These are phyloP conservation scores for Thalassiosira livingstoniorum DNA, from an alignment of 352 stramenopile genomes.

Conservation along the genomic window DNA sequence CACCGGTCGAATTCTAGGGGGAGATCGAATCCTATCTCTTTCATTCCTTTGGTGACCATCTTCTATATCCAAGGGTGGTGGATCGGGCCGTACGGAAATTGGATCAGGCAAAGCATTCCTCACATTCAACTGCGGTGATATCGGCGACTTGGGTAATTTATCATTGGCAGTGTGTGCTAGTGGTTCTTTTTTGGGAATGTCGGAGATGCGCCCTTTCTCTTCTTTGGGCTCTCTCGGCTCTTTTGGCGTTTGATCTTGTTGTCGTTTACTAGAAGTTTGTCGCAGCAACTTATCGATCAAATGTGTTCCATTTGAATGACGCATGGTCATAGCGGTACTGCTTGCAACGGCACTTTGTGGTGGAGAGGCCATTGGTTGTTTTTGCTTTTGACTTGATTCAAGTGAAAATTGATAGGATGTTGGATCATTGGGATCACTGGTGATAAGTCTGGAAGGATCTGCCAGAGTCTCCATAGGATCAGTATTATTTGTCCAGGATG, in stretches of 20 bases:
- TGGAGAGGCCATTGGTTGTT: neutral
- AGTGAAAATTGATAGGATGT: neutral
- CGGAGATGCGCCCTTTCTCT: slow-evolving; percentile 7
- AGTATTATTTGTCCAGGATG: neutral
- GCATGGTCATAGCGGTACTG: slow-evolving; percentile 18
- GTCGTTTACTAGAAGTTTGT: neutral
- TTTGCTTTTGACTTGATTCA: neutral
- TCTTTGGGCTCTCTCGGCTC: neutral
- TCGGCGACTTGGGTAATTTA: neutral
- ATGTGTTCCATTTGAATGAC: slow-evolving; percentile 35
- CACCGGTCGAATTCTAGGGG: neutral
- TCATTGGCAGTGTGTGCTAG: neutral
- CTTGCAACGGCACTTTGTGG: slow-evolving; percentile 4
- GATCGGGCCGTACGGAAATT: neutral
- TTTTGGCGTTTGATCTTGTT: neutral
- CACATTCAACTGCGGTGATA: neutral
- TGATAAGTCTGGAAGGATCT: neutral
- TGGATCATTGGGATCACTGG: neutral
- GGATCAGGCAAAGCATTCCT: neutral
- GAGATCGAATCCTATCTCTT: neutral
- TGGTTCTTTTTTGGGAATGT: neutral
- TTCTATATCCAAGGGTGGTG: neutral
- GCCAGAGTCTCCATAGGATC: neutral
- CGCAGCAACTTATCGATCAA: slow-evolving; percentile 36
- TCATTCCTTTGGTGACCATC: neutral